Evolutionary conservation across 1,284 basidiomycete species (phyloP).

Genomic region (Exobasidium rhododendri): DNA sequence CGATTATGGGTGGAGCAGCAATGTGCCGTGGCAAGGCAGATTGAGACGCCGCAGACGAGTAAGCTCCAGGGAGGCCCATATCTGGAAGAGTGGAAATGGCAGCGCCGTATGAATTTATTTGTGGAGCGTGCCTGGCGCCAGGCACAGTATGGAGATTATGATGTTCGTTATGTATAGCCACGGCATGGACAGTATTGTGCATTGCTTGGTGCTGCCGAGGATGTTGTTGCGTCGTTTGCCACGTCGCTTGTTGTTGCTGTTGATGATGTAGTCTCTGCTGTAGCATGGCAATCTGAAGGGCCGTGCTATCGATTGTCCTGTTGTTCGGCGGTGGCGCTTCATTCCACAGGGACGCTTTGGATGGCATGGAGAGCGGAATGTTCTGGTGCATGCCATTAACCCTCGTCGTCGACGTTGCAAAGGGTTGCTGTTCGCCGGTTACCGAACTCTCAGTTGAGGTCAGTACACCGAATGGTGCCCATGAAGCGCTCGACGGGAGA

Average conservation of each 20-base stretch:
- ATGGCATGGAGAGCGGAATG: too few relatives aligned
- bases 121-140: too few relatives aligned
- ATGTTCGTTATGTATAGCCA: background rate
- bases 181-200: background rate
- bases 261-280: slow-evolving; percentile 16
- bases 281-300: slow-evolving; percentile 8
- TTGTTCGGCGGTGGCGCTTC: too few relatives aligned
- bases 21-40: slow-evolving; percentile 14
- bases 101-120: background rate
- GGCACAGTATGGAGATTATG: too few relatives aligned
- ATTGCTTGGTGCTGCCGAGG: background rate
- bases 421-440: too few relatives aligned
- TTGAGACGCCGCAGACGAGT: slow-evolving; percentile 13
- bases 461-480: too few relatives aligned
- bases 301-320: slow-evolving; percentile 18
- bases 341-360: too few relatives aligned
- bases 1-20: slow-evolving; percentile 6
- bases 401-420: too few relatives aligned
- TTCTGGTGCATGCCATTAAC: too few relatives aligned
- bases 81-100: background rate
- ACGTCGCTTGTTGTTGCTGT: slow-evolving; percentile 20
- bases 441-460: too few relatives aligned
- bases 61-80: background rate
- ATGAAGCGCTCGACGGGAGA: too few relatives aligned
- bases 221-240: too few relatives aligned